Conservation (phyloP, 2,329 filamentous ascomycete species). For the Fusarium pilosicola region DNA sequence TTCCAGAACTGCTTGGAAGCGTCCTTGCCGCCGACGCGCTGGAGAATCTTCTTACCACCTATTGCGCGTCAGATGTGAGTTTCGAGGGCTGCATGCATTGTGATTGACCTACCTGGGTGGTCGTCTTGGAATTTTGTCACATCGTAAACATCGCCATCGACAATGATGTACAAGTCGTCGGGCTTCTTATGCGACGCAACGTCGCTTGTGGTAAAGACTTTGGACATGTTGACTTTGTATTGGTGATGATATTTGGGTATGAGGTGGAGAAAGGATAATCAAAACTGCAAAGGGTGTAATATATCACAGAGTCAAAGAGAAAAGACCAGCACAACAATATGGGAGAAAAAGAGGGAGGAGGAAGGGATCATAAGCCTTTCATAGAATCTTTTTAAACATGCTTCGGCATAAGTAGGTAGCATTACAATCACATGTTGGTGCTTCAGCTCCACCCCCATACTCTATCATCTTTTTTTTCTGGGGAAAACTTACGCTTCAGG, state of each 20-base stretch:
- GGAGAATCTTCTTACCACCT: constrained; percentile 74
- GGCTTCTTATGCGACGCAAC: constrained; percentile 93
- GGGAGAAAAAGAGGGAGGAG: not conserved
- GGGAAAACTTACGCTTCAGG: constrained; percentile 18
- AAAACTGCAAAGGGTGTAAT: not conserved
- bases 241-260: not conserved
- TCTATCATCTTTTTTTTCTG: constrained; percentile 4
- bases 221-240: constrained; percentile 74
- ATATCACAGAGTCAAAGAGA: not conserved
- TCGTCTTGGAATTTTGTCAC: constrained; percentile 88
- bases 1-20: constrained; percentile 76
- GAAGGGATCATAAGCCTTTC: not conserved
- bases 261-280: constrained; percentile 1
- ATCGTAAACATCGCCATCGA: constrained; percentile 97
- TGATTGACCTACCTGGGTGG: constrained; percentile 72
- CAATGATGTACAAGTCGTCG: constrained; percentile 85
- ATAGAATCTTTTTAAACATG: constrained; percentile 27
- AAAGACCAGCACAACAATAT: constrained; percentile 3
- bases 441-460: constrained; percentile 28
- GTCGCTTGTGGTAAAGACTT: constrained; percentile 84
- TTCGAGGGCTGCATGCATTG: not conserved
- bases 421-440: constrained; percentile 41
- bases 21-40: constrained; percentile 71
- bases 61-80: constrained; percentile 19
- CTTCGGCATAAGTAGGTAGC: constrained; percentile 37